Base-by-base conservation (phyloP, 257 asterid genomes). In the Solanum sparsipilum region DNA sequence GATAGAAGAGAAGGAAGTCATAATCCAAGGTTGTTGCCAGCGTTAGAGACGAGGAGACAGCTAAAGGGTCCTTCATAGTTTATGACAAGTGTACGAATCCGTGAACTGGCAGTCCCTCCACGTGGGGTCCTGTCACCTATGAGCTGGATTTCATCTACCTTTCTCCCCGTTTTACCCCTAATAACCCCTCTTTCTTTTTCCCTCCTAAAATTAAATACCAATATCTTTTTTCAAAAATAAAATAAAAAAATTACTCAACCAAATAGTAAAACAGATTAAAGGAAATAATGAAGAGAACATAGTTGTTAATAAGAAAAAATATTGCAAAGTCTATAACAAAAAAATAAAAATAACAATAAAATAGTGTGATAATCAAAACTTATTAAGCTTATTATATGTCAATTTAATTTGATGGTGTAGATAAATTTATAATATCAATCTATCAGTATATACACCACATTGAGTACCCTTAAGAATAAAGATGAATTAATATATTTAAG, bases 11-110 rank as follows among this genome's bases (percentile, higher is more conserved):
- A 20, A 58, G 5, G 67, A 58, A 58, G 92, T 90, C 87, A 82
- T 84, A 36, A 87, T 91, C 90, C 70, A 29, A 58, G 87, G 83
- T 86, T 86, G 91, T 84, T 92, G 93, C 90, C 91, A 92, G 91
- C 92, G 90, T 90, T 90, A 84, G 91, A 88, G 93, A 89, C 87
- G 91, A 91, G 89, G 91, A 88, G 91, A 93, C 94, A 93, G 94
- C 94, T 92, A 90, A 90, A 91, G 89, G 87, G 85, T 85, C 84
- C 87, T 76, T 75, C 89, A 63, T 83, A 68, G 71, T 87, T 74
- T 46, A 70, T 41, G 87, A 86, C 27, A 71, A 88, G 89, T 85
- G 89, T 56, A 31, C 76, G 48, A 87, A 90, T 86, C 93, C 90
- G 93, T 93, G 94, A 93, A 88, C 89, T 92, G 92, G 90, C 91